Percentiles rank a stretch among this genome's conserved stretches.
Conservation (phyloP, 352 stramenopile genomes). For the Phytophthora hybrid region DNA sequence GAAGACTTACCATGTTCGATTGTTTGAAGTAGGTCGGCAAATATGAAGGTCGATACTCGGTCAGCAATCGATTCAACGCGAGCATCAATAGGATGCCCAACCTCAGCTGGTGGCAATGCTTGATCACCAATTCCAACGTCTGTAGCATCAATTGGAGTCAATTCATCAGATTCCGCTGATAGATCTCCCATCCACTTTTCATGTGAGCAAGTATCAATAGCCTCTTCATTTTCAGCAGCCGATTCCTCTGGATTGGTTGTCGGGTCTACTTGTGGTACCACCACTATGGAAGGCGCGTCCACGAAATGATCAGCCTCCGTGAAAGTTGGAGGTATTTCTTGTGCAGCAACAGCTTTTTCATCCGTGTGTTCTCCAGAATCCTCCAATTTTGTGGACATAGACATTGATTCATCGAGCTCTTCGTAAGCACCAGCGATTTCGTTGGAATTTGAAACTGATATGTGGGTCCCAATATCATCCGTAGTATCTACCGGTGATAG, state of each 20-base stretch:
- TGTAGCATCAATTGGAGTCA: not conserved
- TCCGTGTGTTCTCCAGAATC: not conserved
- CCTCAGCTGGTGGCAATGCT: not conserved
- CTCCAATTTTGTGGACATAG: not conserved
- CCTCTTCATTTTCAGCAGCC: not conserved
- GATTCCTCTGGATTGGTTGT: not conserved
- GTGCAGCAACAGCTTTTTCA: not conserved
- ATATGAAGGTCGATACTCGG: conserved; percentile 35
- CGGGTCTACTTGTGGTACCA: not conserved
- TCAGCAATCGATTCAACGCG: conserved; percentile 7
- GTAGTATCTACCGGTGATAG: not conserved
- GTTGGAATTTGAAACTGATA: not conserved
- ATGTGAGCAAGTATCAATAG: not conserved
- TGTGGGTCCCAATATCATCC: not conserved
- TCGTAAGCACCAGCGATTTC: not conserved
- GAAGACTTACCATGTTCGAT: conserved; percentile 28
- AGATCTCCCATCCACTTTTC: not conserved
- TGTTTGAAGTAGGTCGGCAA: conserved; percentile 28
- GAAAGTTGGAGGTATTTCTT: not conserved
- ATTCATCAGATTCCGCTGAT: not conserved
- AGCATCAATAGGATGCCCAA: no score
- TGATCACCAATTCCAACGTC: not conserved
- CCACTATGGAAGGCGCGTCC: not conserved
- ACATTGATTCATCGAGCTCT: not conserved
- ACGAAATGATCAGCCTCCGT: not conserved